A percentile compares a stretch with the other conserved stretches of the same genome.
These are phyloP conservation scores for Malus orientalis DNA, from an alignment of 306 rosid species.

Conservation along the genomic window DNA sequence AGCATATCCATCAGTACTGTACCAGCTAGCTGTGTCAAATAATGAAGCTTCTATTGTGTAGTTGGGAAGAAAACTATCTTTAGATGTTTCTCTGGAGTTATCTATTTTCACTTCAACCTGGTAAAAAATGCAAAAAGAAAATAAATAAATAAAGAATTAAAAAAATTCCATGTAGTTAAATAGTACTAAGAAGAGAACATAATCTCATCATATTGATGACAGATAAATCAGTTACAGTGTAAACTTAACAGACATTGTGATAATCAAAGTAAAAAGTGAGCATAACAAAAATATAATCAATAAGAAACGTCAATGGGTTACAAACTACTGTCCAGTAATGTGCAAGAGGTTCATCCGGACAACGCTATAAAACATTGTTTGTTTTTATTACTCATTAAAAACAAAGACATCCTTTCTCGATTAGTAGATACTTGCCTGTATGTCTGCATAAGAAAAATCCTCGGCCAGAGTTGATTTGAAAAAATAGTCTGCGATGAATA, in stretches of 20 bases:
- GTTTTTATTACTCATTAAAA: neutral
- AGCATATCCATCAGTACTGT: slow-evolving; percentile 30
- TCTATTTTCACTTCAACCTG: slow-evolving; percentile 92
- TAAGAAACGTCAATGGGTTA: neutral
- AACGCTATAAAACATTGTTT: neutral
- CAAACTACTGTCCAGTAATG: neutral
- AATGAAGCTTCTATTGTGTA: slow-evolving; percentile 62
- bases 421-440: slow-evolving; percentile 43
- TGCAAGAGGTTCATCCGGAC: neutral
- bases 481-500: slow-evolving; percentile 72
- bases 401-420: neutral
- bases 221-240: neutral
- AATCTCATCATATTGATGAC: neutral
- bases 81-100: slow-evolving; percentile 49
- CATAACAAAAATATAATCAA: neutral
- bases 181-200: neutral
- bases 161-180: neutral
- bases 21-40: slow-evolving; percentile 60
- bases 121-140: slow-evolving; percentile 13
- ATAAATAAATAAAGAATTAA: neutral
- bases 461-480: slow-evolving; percentile 71
- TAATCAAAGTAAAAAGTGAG: neutral
- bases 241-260: neutral
- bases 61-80: slow-evolving; percentile 48
- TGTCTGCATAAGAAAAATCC: slow-evolving; percentile 65